Evolutionary conservation across 2,329 filamentous ascomycete species (phyloP), one percentile per base, ranked within the genome.

Genomic region (Ramularia collo-cygni): DNA sequence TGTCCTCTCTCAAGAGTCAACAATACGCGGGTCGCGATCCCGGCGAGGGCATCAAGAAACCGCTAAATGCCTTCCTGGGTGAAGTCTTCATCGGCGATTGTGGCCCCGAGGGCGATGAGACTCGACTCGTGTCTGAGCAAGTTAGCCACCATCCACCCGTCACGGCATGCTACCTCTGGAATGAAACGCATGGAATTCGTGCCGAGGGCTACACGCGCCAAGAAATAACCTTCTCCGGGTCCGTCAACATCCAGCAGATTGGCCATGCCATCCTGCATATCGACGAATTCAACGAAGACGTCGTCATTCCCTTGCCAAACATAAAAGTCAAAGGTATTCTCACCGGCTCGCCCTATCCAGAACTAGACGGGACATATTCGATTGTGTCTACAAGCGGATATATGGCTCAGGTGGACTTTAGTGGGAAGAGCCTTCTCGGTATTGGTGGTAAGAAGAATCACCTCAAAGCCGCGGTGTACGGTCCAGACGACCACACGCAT

Each of bases 1-100:
- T 73, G 16, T 61, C 64, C 12, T 66, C 64, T 17, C 52, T 72
- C 14, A 65, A 64, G 38, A 64, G 66, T 7, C 70, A 74, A 48
- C 66, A 71, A 38, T 71, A 71, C 42, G 65, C 64, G 2, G 66
- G 67, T 3, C 58, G 65, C n/a, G 50, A 60, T 7, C 61, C 64
- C 24, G 55, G 50, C 16, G 62, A 67, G 10, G 67, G 66, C 3
- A 62, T 68, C 1, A 73, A 71, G 57, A 75, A 74, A 47, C 70
- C 71, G 0, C 51, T 74, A 34, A 73, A 73, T 44, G 67, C 70
- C 1, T 72, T 72, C 37, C 56, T 72, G 2, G 69, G 69, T 0
- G 69, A 72, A 40, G 38, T 72, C 1, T 72, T 72, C 46, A 40
- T 71, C 3, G 68, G 63, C 13, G 54, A 56, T 9, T 51, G 59